These are phyloP conservation scores for Bombardia bombarda DNA, from an alignment of 495 filamentous ascomycete genomes.

Conservation along the genomic window DNA sequence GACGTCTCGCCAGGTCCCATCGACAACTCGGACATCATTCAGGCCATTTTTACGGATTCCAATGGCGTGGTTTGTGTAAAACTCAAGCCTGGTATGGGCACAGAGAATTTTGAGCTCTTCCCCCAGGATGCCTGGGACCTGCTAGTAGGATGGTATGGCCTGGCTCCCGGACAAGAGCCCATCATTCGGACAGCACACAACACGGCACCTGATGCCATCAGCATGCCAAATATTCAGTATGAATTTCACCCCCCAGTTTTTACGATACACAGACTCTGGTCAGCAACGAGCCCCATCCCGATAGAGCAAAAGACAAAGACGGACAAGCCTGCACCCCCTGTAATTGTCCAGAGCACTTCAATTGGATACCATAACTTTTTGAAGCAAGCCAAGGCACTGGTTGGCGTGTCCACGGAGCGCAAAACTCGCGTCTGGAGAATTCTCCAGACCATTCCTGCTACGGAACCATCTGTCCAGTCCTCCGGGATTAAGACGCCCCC, in stretches of 20 bases:
- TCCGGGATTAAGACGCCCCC: conserved; percentile 24
- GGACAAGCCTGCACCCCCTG: conserved; percentile 47
- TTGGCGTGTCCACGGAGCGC: conserved; percentile 53
- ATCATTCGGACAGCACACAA: conserved; percentile 76
- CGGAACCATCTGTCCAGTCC: conserved; percentile 14
- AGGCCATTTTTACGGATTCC: conserved; percentile 39
- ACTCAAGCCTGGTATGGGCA: conserved; percentile 61
- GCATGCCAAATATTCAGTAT: conserved; percentile 61
- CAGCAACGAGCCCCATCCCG: conserved; percentile 42
- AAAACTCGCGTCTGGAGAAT: conserved; percentile 80
- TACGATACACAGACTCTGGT: conserved; percentile 71
- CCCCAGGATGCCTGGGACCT: conserved; percentile 74
- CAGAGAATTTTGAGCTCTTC: conserved; percentile 68
- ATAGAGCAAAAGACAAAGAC: conserved; percentile 50
- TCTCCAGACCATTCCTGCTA: conserved; percentile 36
- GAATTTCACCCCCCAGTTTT: conserved; percentile 83
- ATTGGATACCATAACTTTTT: conserved; percentile 65
- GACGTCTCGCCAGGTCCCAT: conserved; percentile 71
- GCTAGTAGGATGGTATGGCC: conserved; percentile 73
- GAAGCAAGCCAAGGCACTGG: conserved; percentile 56
- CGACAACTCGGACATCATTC: conserved; percentile 71
- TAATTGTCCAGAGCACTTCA: conserved; percentile 60
- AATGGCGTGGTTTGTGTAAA: conserved; percentile 57
- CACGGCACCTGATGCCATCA: conserved; percentile 48
- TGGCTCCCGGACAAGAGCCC: conserved; percentile 58